These are phyloP conservation scores for Cyclotella kingstonii DNA, from an alignment of 108 stramenopile species.

Conservation along the genomic window DNA sequence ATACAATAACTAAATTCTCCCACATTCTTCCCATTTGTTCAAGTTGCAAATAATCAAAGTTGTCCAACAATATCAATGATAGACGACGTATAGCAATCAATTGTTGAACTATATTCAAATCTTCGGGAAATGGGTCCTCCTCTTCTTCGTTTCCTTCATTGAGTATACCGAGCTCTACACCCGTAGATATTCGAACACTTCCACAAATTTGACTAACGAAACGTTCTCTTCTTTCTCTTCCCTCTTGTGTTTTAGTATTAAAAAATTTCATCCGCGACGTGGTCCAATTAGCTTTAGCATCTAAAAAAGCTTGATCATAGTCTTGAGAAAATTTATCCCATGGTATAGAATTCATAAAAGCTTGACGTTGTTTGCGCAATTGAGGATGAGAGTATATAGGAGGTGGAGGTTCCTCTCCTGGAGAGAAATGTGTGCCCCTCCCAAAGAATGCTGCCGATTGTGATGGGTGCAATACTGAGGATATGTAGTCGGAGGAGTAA, in stretches of 20 bases:
- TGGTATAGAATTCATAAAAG: constrained; percentile 25
- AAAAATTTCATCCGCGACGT: constrained; percentile 25
- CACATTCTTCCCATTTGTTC: constrained; percentile 76
- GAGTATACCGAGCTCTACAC: not conserved
- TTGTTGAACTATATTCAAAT: constrained; percentile 48
- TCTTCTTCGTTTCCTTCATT: constrained; percentile 10
- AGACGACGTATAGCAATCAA: constrained; percentile 78
- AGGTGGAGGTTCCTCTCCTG: not conserved
- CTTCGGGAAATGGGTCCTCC: constrained; percentile 36
- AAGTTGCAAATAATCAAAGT: constrained; percentile 72
- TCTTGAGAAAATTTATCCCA: constrained; percentile 26
- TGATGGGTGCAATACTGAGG: not conserved
- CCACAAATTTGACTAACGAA: constrained; percentile 36
- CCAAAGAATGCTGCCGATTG: not conserved
- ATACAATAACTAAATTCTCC: constrained; percentile 63
- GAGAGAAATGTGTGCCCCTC: not conserved
- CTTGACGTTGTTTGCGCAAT: constrained; percentile 14
- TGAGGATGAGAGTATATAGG: constrained; percentile 18
- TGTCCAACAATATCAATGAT: constrained; percentile 68
- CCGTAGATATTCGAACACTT: constrained; percentile 15
- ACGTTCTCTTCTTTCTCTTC: constrained; percentile 33
- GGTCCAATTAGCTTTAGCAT: constrained; percentile 29
- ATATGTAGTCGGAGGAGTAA: constrained; percentile 2
- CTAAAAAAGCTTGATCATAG: constrained; percentile 31
- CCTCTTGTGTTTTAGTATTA: constrained; percentile 21